Evolutionary conservation across 805 yeast species (phyloP).

Genomic region (Ogataea pilisensis): DNA sequence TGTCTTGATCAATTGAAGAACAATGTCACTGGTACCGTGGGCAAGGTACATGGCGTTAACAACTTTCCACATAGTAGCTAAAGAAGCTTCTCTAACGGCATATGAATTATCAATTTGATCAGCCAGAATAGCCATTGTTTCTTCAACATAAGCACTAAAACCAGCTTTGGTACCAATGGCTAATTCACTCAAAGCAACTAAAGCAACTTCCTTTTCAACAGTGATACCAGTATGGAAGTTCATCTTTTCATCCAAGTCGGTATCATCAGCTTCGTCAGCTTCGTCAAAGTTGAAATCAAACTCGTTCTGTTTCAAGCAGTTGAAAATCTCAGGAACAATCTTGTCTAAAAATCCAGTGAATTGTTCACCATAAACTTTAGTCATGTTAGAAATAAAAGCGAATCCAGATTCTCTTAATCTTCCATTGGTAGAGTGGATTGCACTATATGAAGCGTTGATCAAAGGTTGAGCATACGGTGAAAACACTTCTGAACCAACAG

Average conservation of each 20-base stretch:
- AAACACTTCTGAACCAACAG: constrained; percentile 90
- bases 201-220: constrained; percentile 93
- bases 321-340: constrained; percentile 78
- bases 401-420: constrained; percentile 94
- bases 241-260: constrained; percentile 64
- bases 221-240: constrained; percentile 93
- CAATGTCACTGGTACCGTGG: constrained; percentile 52
- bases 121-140: constrained; percentile 55
- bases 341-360: constrained; percentile 81
- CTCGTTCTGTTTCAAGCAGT: constrained; percentile 84
- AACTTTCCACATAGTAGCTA: constrained; percentile 79
- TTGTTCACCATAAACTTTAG: constrained; percentile 89
- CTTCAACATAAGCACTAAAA: constrained; percentile 73
- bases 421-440: constrained; percentile 71
- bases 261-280: constrained; percentile 52
- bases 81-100: constrained; percentile 86
- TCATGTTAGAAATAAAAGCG: constrained; percentile 88
- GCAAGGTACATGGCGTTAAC: constrained; percentile 62
- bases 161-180: constrained; percentile 82
- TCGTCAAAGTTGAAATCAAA: constrained; percentile 60
- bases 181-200: constrained; percentile 83
- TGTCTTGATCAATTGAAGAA: constrained; percentile 54
- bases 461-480: constrained; percentile 82
- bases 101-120: constrained; percentile 82
- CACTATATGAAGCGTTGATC: constrained; percentile 79